Percentiles rank a stretch among this genome's conserved stretches.
These are phyloP conservation scores for Diplodia mutila DNA, from an alignment of 2,329 filamentous ascomycete genomes.

Conservation along the genomic window DNA sequence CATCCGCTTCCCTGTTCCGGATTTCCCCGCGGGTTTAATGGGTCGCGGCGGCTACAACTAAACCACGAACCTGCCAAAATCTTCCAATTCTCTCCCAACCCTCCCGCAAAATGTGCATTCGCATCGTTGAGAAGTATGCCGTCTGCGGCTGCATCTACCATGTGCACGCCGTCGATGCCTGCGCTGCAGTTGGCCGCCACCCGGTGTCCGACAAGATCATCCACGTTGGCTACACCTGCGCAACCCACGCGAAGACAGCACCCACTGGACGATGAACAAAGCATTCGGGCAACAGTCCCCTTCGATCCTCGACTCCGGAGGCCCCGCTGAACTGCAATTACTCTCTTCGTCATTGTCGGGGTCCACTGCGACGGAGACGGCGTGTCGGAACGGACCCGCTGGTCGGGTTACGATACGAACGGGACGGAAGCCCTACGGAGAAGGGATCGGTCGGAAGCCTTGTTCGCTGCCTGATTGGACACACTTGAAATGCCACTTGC, in stretches of 20 bases:
- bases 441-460: neutral
- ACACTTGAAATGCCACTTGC: neutral
- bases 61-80: neutral
- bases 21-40: neutral
- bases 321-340: conserved; percentile 6
- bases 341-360: neutral
- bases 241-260: conserved; percentile 19
- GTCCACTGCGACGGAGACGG: conserved; percentile 17
- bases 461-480: neutral
- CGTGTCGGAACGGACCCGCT: conserved; percentile 9
- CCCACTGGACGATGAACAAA: conserved; percentile 7
- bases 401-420: conserved; percentile 15
- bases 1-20: conserved; percentile 5
- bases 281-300: neutral
- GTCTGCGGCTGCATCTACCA: conserved; percentile 44
- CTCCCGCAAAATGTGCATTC: conserved; percentile 38
- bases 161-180: conserved; percentile 42
- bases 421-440: neutral
- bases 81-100: neutral
- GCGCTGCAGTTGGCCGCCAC: conserved; percentile 39
- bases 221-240: conserved; percentile 38
- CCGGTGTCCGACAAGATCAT: conserved; percentile 37
- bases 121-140: conserved; percentile 42
- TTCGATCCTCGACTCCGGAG: conserved; percentile 6
- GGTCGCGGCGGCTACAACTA: conserved; percentile 19